Conservation (phyloP, 306 rosid species). For the Herpetospermum pedunculosum region DNA sequence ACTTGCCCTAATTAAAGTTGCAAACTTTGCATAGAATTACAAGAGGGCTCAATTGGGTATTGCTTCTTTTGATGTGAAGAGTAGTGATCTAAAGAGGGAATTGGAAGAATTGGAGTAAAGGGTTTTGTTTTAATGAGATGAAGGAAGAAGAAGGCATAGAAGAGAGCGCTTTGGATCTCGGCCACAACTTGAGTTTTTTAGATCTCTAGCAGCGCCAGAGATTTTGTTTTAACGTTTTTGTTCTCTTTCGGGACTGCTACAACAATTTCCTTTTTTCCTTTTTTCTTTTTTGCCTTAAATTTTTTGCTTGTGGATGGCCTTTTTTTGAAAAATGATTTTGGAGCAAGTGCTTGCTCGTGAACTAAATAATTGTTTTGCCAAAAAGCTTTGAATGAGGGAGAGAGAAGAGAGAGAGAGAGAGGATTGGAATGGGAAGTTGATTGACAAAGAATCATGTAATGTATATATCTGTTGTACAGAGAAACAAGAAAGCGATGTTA, state of each 20-base stretch:
- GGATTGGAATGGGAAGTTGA: slow-evolving; percentile 21
- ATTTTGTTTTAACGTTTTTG: slow-evolving; percentile 46
- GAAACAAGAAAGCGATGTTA: slow-evolving; percentile 22
- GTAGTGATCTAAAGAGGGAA: not conserved
- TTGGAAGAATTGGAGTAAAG: not conserved
- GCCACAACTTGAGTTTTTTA: slow-evolving; percentile 47
- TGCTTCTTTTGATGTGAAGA: not conserved
- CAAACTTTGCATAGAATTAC: not conserved
- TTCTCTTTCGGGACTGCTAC: slow-evolving; percentile 29
- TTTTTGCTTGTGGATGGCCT: slow-evolving; percentile 44
- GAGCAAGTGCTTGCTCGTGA: slow-evolving; percentile 24
- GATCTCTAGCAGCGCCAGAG: slow-evolving; percentile 17
- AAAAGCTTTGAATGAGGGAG: not conserved
- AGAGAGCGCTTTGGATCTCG: slow-evolving; percentile 24
- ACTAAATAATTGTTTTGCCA: slow-evolving; percentile 7
- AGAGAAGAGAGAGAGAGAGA: not conserved
- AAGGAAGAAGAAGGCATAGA: slow-evolving; percentile 1
- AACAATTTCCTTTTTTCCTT: slow-evolving; percentile 8
- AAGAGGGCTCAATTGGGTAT: not conserved
- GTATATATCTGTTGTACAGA: slow-evolving; percentile 20
- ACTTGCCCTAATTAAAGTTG: not conserved
- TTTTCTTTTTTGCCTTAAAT: not conserved
- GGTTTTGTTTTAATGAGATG: not conserved
- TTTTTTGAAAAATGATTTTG: slow-evolving; percentile 27
- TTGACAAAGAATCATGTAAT: slow-evolving; percentile 7